phyloP scores from a whole-genome alignment of 1,139 yeast species.

The Magnusiomyces magnusii region DNA sequence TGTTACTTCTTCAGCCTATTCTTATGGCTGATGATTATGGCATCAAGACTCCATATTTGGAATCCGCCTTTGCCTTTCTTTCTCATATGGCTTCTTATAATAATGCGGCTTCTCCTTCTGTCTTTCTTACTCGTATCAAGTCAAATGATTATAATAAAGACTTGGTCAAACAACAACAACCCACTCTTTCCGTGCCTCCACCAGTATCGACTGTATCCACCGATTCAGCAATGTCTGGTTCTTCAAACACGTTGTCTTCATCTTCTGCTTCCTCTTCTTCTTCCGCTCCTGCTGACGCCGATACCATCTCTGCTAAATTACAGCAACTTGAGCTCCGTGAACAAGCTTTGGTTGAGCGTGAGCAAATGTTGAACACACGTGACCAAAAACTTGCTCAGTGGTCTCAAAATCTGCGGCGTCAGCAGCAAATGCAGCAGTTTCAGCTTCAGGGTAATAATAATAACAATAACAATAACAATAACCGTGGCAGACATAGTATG shows the following conservation, averaged over 20 bases:
- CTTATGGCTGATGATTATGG: slow-evolving; percentile 78
- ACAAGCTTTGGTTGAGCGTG: slow-evolving; percentile 11
- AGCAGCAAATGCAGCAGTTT: slow-evolving; percentile 4
- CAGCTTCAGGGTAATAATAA: slow-evolving; percentile 3
- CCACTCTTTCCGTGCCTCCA: neutral
- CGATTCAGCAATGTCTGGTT: neutral
- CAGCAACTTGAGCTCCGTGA: slow-evolving; percentile 8
- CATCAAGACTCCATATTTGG: slow-evolving; percentile 83
- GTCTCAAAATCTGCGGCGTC: slow-evolving; percentile 6
- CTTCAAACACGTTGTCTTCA: neutral
- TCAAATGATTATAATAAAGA: neutral
- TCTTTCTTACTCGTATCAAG: neutral
- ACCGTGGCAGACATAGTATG: neutral
- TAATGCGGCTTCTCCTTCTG: neutral
- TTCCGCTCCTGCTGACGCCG: slow-evolving; percentile 3
- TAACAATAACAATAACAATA: neutral
- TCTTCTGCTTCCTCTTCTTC: neutral
- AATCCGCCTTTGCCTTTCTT: slow-evolving; percentile 59
- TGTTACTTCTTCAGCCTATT: slow-evolving; percentile 75
- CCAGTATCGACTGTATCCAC: neutral
- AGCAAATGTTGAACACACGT: slow-evolving; percentile 1
- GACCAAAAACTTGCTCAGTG: slow-evolving; percentile 13
- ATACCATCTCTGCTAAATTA: neutral
- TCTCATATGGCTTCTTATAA: slow-evolving; percentile 14
- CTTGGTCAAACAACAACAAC: neutral